These are phyloP conservation scores for Candida arabinofermentans DNA, from an alignment of 805 yeast species.

Conservation along the genomic window DNA sequence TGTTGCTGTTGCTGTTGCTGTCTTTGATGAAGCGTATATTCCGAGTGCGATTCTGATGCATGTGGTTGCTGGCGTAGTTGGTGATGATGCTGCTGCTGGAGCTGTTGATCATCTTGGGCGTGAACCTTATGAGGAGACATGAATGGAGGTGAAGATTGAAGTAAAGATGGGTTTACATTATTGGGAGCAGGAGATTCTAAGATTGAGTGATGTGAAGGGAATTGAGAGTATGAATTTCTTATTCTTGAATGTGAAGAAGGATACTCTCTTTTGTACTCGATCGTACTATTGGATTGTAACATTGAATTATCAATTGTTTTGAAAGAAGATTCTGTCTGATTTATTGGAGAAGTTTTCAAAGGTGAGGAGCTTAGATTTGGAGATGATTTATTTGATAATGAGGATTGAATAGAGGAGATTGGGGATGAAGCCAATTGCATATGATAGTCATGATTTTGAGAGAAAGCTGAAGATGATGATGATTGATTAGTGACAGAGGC, in stretches of 20 bases:
- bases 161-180: conserved; percentile 23
- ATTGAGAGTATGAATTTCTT: conserved; percentile 5
- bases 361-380: conserved; percentile 24
- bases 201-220: conserved; percentile 13
- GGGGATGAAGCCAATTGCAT: conserved; percentile 15
- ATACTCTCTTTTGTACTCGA: background rate
- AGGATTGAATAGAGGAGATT: conserved; percentile 10
- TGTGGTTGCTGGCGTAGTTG: background rate
- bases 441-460: background rate
- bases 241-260: conserved; percentile 1
- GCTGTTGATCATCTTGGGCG: background rate
- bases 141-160: conserved; percentile 14
- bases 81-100: background rate
- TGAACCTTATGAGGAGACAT: background rate
- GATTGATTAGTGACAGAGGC: conserved; percentile 14
- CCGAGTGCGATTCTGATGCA: no score
- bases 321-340: conserved; percentile 8
- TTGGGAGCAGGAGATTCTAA: conserved; percentile 11
- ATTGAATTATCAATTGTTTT: conserved; percentile 5
- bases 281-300: background rate
- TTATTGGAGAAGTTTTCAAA: conserved; percentile 27
- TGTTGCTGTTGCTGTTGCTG: background rate
- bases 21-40: no score
- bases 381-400: conserved; percentile 12
- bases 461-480: background rate